Evolutionary conservation across 2,329 filamentous ascomycete genomes (phyloP), one percentile per base, ranked within the genome.

Genomic region (Arthrobotrys sinensis): DNA sequence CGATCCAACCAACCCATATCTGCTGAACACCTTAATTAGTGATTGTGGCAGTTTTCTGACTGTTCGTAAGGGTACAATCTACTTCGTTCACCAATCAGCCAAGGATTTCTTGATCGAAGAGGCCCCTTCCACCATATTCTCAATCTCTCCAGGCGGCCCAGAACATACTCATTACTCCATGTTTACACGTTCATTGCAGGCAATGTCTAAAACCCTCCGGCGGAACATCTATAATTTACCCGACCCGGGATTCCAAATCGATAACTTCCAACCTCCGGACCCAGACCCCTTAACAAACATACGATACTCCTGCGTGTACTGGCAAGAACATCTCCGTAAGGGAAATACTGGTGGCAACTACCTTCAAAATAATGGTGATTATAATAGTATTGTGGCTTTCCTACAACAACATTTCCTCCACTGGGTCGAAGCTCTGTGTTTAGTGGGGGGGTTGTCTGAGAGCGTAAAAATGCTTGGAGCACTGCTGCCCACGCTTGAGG

Each of bases 51-150:
- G 84, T 4, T 85, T 87, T 64, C 80, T 87, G 0, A 85, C 82
- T 0, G 12, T 85, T 38, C 81, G 80, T 38, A 57, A 84, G 0
- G 72, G 48, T 1, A 76, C 43, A 0, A 53, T 86, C 6, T 83
- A 81, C 62, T 83, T 86, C 76, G 82, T 87, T 0, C 85, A 87
- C 73, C 83, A 85, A 71, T 86, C 85, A 3, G 86, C 85, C 0
- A 86, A 86, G 77, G 85, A 87, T 21, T 86, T 82, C 78, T 72
- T 87, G 0, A 34, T 73, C 5, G 36, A 80, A 28, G 66, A 81
- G 7, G 80, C 79, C 62, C 63, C 57, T 5, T n/a, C 65, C 16
- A 45, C 75, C 10, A 80, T 86, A 3, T 84, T 85, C 46, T 82
- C 83, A 3, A 84, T 85, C 46, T 82, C 83, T 4, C 50, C 10